phyloP scores from a whole-genome alignment of 257 asterid genomes.

The Solanum lycopersicoides region DNA sequence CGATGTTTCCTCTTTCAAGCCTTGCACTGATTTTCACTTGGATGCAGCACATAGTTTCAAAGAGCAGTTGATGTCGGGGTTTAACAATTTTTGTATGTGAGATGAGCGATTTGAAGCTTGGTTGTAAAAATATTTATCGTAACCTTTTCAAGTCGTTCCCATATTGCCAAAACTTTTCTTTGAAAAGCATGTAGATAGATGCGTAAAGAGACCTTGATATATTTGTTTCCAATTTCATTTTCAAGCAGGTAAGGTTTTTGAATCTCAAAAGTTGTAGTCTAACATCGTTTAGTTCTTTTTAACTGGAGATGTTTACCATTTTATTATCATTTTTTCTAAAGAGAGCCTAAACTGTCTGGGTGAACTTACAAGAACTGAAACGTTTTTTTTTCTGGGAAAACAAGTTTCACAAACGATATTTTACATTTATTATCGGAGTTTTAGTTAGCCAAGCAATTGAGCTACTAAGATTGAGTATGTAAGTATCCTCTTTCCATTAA shows the following conservation, averaged over 20 bases:
- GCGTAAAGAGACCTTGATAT: background rate
- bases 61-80: background rate
- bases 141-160: background rate
- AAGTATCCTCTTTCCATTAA: background rate
- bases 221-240: background rate
- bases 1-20: background rate
- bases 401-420: background rate
- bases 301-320: background rate
- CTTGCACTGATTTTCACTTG: background rate
- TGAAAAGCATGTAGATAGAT: conserved; percentile 9
- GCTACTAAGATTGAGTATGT: background rate
- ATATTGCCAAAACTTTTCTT: background rate
- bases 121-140: background rate
- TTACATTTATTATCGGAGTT: background rate
- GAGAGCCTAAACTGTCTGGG: background rate
- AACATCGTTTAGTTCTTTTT: background rate
- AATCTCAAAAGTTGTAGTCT: background rate
- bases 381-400: background rate
- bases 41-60: background rate
- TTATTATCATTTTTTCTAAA: background rate
- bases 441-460: background rate
- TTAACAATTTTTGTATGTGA: background rate
- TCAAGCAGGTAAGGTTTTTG: background rate
- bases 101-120: background rate
- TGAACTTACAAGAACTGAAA: background rate